Percentiles rank a stretch among this genome's conserved stretches.
Conservation (phyloP, 441 rosid species). For the Croton laevigatus region DNA sequence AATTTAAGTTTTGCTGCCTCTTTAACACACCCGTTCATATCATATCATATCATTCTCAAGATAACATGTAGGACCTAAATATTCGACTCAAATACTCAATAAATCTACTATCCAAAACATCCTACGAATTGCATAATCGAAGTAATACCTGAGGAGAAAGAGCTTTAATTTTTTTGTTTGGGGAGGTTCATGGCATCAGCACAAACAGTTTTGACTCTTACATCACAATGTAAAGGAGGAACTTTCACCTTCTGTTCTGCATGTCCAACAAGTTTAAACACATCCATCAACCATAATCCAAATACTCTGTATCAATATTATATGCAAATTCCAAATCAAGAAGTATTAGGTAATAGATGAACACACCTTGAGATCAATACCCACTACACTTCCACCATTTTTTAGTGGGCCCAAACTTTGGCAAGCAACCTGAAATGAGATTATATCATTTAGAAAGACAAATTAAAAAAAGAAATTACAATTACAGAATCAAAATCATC, state of each 20-base stretch:
- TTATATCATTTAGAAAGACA: background rate
- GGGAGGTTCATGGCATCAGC: slow-evolving; percentile 75
- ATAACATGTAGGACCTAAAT: background rate
- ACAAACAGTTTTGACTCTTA: slow-evolving; percentile 70
- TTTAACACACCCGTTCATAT: background rate
- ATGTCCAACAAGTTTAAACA: slow-evolving; percentile 30
- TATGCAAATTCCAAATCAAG: background rate
- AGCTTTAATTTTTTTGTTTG: slow-evolving; percentile 48
- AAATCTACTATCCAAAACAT: background rate
- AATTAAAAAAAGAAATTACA: background rate
- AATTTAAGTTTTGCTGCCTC: background rate
- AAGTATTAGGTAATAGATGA: slow-evolving; percentile 9
- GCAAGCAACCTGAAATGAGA: slow-evolving; percentile 72
- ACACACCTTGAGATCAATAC: slow-evolving; percentile 85
- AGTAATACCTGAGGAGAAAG: slow-evolving; percentile 68
- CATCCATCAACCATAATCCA: slow-evolving; percentile 14
- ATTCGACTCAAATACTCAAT: background rate
- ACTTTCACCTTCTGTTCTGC: slow-evolving; percentile 95
- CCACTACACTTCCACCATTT: slow-evolving; percentile 81
- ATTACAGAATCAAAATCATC: too few relatives aligned
- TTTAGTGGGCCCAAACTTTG: slow-evolving; percentile 77
- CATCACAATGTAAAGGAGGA: slow-evolving; percentile 77
- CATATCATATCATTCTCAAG: background rate
- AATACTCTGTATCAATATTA: too few relatives aligned
- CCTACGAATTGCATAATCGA: background rate